Conservation (phyloP, 2,329 filamentous ascomycete genomes). For the Colletotrichum lindemuthianum region DNA sequence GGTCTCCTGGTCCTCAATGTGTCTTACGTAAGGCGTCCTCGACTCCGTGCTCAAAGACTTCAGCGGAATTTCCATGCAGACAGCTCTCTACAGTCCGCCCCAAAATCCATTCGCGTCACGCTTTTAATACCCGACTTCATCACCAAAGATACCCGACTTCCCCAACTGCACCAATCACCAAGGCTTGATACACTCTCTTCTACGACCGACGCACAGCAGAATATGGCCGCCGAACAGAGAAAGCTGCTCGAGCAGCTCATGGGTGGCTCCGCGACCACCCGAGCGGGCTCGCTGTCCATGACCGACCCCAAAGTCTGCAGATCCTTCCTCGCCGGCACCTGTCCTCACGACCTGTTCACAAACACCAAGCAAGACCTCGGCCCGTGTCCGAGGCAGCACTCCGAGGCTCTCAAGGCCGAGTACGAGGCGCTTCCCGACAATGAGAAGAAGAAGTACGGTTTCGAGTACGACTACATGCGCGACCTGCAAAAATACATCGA, state of each 20-base stretch:
- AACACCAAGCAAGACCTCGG: slow-evolving; percentile 99
- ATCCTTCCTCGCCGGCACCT: slow-evolving; percentile 38
- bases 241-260: slow-evolving; percentile 98
- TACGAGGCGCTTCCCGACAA: slow-evolving; percentile 79
- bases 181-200: neutral
- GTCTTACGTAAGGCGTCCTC: slow-evolving; percentile 17
- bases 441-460: slow-evolving; percentile 82
- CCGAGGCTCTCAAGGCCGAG: slow-evolving; percentile 86
- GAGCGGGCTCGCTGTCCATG: slow-evolving; percentile 84
- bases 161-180: neutral
- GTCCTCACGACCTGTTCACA: slow-evolving; percentile 84
- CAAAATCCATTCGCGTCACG: slow-evolving; percentile 29
- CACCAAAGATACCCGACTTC: neutral
- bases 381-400: slow-evolving; percentile 87
- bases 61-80: slow-evolving; percentile 3
- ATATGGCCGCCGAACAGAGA: slow-evolving; percentile 95
- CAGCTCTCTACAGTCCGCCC: slow-evolving; percentile 33
- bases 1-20: no score
- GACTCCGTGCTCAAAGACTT: neutral
- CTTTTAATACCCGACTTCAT: slow-evolving; percentile 16
- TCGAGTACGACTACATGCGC: slow-evolving; percentile 96
- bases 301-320: slow-evolving; percentile 67
- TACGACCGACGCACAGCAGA: slow-evolving; percentile 33
- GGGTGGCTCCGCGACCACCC: slow-evolving; percentile 78
- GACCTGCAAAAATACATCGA: slow-evolving; percentile 98